Percentiles rank a stretch among this genome's conserved stretches.
These are phyloP conservation scores for Calonectria fujianensis DNA, from an alignment of 2,329 filamentous ascomycete species.

Conservation along the genomic window DNA sequence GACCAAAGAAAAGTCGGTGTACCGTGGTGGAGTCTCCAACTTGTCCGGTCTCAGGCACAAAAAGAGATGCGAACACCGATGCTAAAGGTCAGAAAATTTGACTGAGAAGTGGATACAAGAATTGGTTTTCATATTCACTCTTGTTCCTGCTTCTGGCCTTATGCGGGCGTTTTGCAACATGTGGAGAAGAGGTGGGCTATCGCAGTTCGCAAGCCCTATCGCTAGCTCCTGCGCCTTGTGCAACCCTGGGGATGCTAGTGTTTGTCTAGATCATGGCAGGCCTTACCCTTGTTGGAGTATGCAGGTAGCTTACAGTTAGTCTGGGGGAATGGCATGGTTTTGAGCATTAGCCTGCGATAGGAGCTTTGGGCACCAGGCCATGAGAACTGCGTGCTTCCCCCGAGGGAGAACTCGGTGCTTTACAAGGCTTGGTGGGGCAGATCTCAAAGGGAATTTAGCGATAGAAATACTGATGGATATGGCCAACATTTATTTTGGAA, in stretches of 20 bases:
- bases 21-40: neutral
- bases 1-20: constrained; percentile 15
- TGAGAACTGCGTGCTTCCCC: neutral
- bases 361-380: neutral
- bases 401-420: neutral
- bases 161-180: constrained; percentile 3
- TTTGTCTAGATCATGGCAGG: neutral
- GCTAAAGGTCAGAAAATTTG: neutral
- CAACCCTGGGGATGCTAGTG: neutral
- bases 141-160: neutral
- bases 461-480: neutral
- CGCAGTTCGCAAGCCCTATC: neutral
- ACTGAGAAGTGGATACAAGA: neutral
- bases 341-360: neutral
- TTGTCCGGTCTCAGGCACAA: neutral
- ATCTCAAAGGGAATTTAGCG: neutral
- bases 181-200: neutral
- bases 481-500: neutral
- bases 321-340: neutral
- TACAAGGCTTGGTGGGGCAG: neutral
- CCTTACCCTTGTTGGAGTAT: neutral
- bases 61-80: neutral
- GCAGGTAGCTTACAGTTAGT: neutral
- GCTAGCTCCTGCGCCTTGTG: neutral
- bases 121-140: neutral